Percentiles rank a stretch among this genome's conserved stretches.
These are phyloP conservation scores for Chlorella sp. DNA, from an alignment of 139 green algal species.

Conservation along the genomic window DNA sequence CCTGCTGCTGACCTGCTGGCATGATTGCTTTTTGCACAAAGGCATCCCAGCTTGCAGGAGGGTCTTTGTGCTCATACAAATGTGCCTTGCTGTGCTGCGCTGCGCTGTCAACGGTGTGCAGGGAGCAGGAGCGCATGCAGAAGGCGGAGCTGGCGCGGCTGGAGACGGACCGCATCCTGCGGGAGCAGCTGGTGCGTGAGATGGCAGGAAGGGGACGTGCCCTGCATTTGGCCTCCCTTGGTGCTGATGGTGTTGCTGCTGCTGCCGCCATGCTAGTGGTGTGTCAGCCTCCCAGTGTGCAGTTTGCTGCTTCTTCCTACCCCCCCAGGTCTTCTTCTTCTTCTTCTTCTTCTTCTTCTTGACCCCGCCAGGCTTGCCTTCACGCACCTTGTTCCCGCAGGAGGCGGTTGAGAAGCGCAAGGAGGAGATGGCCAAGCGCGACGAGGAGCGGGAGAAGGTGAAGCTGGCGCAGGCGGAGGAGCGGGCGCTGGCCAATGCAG, in stretches of 20 bases:
- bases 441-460: constrained; percentile 60
- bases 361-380: background rate
- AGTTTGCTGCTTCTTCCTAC: background rate
- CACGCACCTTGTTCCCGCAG: background rate
- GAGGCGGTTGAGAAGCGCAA: constrained; percentile 48
- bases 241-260: background rate
- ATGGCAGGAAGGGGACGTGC: constrained; percentile 48
- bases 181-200: constrained; percentile 52
- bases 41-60: background rate
- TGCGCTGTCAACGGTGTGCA: constrained; percentile 26
- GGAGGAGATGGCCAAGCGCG: constrained; percentile 57
- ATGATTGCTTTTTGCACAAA: background rate
- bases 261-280: background rate
- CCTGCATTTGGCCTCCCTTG: background rate
- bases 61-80: background rate
- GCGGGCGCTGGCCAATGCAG: constrained; percentile 54
- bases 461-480: constrained; percentile 60
- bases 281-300: background rate
- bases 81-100: background rate
- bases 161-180: constrained; percentile 79
- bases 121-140: constrained; percentile 75
- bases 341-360: background rate
- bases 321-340: background rate
- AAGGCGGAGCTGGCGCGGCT: constrained; percentile 67
- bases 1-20: background rate